phyloP scores from a whole-genome alignment of 306 rosid species.

The Mimosa bimucronata region DNA sequence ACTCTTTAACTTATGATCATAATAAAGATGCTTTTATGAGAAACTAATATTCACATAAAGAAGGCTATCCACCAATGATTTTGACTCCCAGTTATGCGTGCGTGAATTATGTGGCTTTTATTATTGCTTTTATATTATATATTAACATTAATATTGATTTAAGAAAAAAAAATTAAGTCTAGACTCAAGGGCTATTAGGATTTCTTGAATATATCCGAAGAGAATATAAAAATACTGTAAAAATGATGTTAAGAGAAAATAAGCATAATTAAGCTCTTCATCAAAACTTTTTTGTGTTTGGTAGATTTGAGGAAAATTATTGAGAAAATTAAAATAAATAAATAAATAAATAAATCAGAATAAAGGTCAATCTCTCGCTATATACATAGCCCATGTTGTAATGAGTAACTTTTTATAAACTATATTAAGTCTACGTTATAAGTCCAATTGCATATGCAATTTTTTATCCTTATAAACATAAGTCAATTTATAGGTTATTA shows the following conservation, averaged over 20 bases:
- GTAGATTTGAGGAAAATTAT: neutral
- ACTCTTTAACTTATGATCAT: too few species aligned
- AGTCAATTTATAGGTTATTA: too few species aligned
- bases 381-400: neutral
- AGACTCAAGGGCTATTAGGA: neutral
- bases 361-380: neutral
- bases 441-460: too few species aligned
- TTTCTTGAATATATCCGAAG: neutral
- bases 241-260: neutral
- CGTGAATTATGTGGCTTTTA: neutral
- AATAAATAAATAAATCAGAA: neutral
- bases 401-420: too few species aligned
- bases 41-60: too few species aligned
- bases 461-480: too few species aligned
- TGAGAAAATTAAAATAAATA: neutral
- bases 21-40: too few species aligned
- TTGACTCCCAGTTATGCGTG: too few species aligned
- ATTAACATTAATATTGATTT: neutral
- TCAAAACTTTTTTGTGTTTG: neutral
- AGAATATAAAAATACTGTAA: neutral
- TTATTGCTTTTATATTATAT: too few species aligned
- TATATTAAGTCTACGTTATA: too few species aligned
- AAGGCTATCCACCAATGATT: too few species aligned
- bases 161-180: neutral
- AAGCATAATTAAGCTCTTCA: neutral